Conservation (phyloP, 306 rosid species). For the Quercus parvula region DNA sequence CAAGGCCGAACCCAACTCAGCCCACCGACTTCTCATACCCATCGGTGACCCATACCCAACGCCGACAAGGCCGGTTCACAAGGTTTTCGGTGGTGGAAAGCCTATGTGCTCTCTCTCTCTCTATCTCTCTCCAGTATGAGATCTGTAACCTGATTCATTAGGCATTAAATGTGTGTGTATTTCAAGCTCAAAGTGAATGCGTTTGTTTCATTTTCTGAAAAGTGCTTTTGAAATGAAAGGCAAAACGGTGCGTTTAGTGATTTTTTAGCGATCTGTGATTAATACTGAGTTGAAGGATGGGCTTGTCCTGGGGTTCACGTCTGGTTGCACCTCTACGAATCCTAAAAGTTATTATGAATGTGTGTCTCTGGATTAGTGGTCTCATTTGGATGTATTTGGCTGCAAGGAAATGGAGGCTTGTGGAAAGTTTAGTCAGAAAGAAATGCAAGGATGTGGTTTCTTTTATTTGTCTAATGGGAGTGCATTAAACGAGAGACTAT, state of each 20-base stretch:
- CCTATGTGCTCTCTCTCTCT: slow-evolving; percentile 28
- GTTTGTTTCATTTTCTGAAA: background rate
- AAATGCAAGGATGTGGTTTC: background rate
- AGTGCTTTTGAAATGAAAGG: background rate
- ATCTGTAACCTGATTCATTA: background rate
- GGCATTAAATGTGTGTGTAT: background rate
- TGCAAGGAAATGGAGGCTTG: background rate
- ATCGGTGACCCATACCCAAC: too few relatives aligned
- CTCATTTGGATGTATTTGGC: background rate
- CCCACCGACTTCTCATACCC: too few relatives aligned
- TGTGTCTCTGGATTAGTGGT: background rate
- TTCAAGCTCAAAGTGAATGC: background rate
- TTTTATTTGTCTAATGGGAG: background rate
- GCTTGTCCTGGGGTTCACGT: background rate
- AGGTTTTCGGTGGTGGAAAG: slow-evolving; percentile 83
- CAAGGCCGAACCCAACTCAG: too few relatives aligned
- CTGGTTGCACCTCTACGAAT: background rate
- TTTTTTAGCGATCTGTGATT: background rate
- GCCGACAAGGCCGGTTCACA: slow-evolving; percentile 43
- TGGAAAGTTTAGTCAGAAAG: background rate
- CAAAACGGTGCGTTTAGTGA: background rate
- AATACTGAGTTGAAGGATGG: background rate
- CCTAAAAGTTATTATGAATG: background rate
- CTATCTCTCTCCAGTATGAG: background rate
- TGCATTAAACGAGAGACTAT: background rate